Evolutionary conservation across 805 yeast species (phyloP).

Genomic region (Yarrowia bubula): DNA sequence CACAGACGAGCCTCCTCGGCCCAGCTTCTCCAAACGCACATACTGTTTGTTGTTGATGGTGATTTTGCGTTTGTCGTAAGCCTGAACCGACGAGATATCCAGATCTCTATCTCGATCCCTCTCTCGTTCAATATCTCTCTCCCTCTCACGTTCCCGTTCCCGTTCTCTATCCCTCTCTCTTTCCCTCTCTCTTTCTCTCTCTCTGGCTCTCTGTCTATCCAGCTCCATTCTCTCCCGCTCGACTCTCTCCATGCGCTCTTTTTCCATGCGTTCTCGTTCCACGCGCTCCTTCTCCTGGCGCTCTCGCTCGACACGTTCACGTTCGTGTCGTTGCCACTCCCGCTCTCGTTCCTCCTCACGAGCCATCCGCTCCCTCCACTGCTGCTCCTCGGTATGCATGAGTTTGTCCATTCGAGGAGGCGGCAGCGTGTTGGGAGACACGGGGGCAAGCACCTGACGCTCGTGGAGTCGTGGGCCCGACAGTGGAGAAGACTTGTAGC

Average conservation of each 20-base stretch:
- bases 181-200: neutral
- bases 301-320: slow-evolving; percentile 1
- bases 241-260: slow-evolving; percentile 3
- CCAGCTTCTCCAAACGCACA: slow-evolving; percentile 73
- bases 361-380: slow-evolving; percentile 9
- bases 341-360: neutral
- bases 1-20: slow-evolving; percentile 90
- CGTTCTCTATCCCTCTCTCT: slow-evolving; percentile 6
- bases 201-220: neutral
- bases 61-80: slow-evolving; percentile 37
- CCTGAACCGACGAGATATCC: slow-evolving; percentile 6
- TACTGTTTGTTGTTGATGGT: slow-evolving; percentile 61
- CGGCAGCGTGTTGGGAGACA: slow-evolving; percentile 11
- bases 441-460: slow-evolving; percentile 9
- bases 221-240: slow-evolving; percentile 1
- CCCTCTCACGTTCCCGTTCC: neutral
- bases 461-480: slow-evolving; percentile 4
- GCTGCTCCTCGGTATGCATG: slow-evolving; percentile 7
- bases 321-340: neutral
- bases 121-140: neutral
- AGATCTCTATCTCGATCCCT: neutral
- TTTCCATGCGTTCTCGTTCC: slow-evolving; percentile 8
- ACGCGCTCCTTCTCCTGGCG: slow-evolving; percentile 5
- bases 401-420: slow-evolving; percentile 17
- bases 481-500: slow-evolving; percentile 14